Evolutionary conservation across 495 filamentous ascomycete species (phyloP).

Genomic region (Gamarada debralockiae): DNA sequence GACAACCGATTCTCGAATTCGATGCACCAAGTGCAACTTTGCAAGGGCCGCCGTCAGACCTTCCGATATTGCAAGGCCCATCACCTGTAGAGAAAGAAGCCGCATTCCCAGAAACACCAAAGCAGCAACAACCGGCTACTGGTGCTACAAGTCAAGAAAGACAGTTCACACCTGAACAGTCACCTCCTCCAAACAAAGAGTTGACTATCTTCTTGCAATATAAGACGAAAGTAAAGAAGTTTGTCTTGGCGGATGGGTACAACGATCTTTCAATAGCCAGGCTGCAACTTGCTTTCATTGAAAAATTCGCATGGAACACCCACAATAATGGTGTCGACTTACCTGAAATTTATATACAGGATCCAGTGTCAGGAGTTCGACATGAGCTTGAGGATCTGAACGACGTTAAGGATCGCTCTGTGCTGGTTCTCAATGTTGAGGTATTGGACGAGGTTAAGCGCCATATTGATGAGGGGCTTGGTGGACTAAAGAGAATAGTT

Average conservation of each 20-base stretch:
- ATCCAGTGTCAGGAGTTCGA: constrained; percentile 87
- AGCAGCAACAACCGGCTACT: constrained; percentile 5
- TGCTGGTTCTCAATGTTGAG: constrained; percentile 91
- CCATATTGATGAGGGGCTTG: constrained; percentile 90
- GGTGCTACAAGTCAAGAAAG: constrained; percentile 3
- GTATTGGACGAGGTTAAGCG: constrained; percentile 94
- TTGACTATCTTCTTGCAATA: constrained; percentile 96
- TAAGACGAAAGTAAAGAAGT: constrained; percentile 95
- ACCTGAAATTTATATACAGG: constrained; percentile 97
- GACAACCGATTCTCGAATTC: constrained; percentile 36
- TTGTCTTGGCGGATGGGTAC: constrained; percentile 78
- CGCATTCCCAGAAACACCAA: constrained; percentile 5
- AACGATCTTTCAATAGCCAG: constrained; percentile 79
- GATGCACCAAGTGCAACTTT: constrained; percentile 24
- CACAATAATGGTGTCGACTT: constrained; percentile 90
- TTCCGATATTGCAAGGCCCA: neutral
- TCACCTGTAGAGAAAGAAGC: constrained; percentile 1
- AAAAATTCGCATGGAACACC: constrained; percentile 98
- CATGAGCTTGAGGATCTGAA: constrained; percentile 91
- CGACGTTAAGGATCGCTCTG: constrained; percentile 94
- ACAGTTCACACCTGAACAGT: constrained; percentile 60
- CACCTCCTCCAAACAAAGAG: constrained; percentile 78
- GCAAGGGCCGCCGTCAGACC: constrained; percentile 11
- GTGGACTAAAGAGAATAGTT: constrained; percentile 72
- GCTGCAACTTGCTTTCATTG: constrained; percentile 95